A percentile compares a stretch with the other conserved stretches of the same genome.
phyloP scores from a whole-genome alignment of 805 yeast genomes.

The Blastobotrys muscicola region DNA sequence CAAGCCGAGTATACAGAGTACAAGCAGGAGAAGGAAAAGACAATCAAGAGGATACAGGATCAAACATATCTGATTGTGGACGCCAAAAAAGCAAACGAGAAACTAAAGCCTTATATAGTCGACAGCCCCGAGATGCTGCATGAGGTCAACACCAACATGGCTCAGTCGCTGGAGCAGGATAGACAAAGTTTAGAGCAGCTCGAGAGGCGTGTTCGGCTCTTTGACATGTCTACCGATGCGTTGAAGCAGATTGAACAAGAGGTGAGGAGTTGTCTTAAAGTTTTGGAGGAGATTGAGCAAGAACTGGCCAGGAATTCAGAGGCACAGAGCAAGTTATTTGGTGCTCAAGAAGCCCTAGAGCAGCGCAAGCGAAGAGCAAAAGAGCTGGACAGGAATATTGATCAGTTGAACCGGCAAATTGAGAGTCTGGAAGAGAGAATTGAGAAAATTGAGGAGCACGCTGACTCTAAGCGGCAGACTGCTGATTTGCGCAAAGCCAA shows the following conservation, averaged over 20 bases:
- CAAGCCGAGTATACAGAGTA: slow-evolving; percentile 54
- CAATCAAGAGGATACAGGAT: slow-evolving; percentile 52
- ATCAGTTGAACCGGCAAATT: slow-evolving; percentile 43
- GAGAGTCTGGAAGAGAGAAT: slow-evolving; percentile 40
- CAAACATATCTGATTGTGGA: slow-evolving; percentile 49
- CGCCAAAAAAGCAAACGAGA: slow-evolving; percentile 48
- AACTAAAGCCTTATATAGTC: slow-evolving; percentile 47
- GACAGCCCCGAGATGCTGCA: slow-evolving; percentile 50
- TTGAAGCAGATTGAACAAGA: slow-evolving; percentile 45
- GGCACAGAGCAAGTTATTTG: slow-evolving; percentile 30
- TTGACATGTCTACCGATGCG: slow-evolving; percentile 48
- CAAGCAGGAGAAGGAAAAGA: slow-evolving; percentile 49
- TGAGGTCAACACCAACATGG: slow-evolving; percentile 45
- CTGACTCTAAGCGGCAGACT: slow-evolving; percentile 36
- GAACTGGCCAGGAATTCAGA: slow-evolving; percentile 38
- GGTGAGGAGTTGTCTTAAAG: slow-evolving; percentile 32
- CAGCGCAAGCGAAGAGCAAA: slow-evolving; percentile 30
- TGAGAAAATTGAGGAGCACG: slow-evolving; percentile 34
- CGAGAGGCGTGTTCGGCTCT: slow-evolving; percentile 41
- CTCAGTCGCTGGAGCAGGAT: slow-evolving; percentile 35
- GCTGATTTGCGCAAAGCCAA: slow-evolving; percentile 35
- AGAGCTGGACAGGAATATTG: slow-evolving; percentile 35
- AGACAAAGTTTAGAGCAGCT: slow-evolving; percentile 31
- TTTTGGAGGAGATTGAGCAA: slow-evolving; percentile 41
- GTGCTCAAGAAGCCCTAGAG: slow-evolving; percentile 35